phyloP scores from a whole-genome alignment of 768 basidiomycete genomes.

The Mycena vitilis region DNA sequence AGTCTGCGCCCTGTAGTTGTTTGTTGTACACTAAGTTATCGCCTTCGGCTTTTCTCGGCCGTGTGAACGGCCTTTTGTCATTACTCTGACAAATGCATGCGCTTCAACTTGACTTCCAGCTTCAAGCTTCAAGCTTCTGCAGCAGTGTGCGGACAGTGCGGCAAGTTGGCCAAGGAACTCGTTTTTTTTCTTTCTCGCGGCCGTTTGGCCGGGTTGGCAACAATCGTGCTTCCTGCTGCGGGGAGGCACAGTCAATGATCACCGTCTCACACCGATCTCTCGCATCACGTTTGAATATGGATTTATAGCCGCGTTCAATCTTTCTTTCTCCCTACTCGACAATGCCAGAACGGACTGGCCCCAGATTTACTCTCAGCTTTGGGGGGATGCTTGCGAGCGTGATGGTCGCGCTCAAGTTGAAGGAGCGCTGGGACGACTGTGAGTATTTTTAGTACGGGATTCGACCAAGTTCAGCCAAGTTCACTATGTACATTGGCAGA shows the following conservation, averaged over 20 bases:
- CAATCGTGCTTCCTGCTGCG: too few species aligned
- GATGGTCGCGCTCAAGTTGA: constrained; percentile 61
- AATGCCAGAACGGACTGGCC: constrained; percentile 27
- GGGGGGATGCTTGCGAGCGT: constrained; percentile 56
- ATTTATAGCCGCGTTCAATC: neutral
- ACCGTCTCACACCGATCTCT: constrained; percentile 4
- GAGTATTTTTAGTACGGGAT: constrained; percentile 29
- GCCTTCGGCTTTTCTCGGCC: too few species aligned
- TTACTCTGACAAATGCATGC: too few species aligned
- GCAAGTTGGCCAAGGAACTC: too few species aligned
- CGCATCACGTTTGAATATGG: neutral
- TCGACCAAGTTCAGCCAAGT: too few species aligned
- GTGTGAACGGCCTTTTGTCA: too few species aligned
- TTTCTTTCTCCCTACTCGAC: constrained; percentile 15
- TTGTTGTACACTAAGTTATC: too few species aligned
- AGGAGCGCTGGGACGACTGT: constrained; percentile 61
- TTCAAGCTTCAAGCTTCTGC: too few species aligned
- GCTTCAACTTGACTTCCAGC: too few species aligned
- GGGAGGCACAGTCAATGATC: neutral
- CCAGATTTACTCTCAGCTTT: constrained; percentile 44
- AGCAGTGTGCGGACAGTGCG: too few species aligned
- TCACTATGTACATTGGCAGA: constrained; percentile 46
- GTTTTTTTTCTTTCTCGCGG: too few species aligned
- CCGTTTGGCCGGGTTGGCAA: too few species aligned
- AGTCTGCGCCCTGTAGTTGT: neutral